Base-by-base conservation (phyloP, 2,329 filamentous ascomycete species). In the Knoxdaviesia proteae region DNA sequence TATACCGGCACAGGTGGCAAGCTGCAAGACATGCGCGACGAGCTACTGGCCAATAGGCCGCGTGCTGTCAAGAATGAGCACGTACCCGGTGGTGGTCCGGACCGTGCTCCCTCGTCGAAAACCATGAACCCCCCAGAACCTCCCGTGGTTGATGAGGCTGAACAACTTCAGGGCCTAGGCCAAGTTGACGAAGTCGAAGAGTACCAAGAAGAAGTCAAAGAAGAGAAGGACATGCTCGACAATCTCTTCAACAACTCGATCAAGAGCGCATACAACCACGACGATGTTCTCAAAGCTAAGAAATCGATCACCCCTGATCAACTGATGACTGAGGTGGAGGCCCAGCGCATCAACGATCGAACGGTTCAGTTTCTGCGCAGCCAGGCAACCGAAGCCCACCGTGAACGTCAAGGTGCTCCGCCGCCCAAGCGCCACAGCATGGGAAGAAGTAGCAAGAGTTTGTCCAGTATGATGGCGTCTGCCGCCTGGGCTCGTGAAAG, bases 261-360 rank as follows among this genome's bases (percentile, higher is more conserved):
- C 1, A 86, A 93, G 52, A 86, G 81, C n/a, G 84, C 87, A 0
- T 73, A 94, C 38, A 84, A 94, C 52, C 90, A 98, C 55, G 90
- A 96, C 49, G 74, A 84, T 42, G 93, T 96, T 52, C 73, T 96
- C 51, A 82, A 79, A 49, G 80, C 80, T 36, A 80, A 76, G 50
- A 73, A 74, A 42, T 75, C 75, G 44, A 63, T 83, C 11, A 70
- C 75, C 47, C 81, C 84, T 0, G 83, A 94, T 52, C 76, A 77
- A 5, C 71, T 71, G 30, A 79, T 93, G 49, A 75, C 94, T 40
- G 78, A 84, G 49, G 72, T 76, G 7, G 86, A 94, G 33, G 47
- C 47, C 10, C 43, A 49, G 39, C 46, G 46, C 1, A 41, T 49
- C 6, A 45, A 47, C 32, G 42, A 43, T 10, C 38, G 44, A 40